Evolutionary conservation across 1,139 yeast genomes (phyloP).

Genomic region (Hemisphaericaspora subhashii): DNA sequence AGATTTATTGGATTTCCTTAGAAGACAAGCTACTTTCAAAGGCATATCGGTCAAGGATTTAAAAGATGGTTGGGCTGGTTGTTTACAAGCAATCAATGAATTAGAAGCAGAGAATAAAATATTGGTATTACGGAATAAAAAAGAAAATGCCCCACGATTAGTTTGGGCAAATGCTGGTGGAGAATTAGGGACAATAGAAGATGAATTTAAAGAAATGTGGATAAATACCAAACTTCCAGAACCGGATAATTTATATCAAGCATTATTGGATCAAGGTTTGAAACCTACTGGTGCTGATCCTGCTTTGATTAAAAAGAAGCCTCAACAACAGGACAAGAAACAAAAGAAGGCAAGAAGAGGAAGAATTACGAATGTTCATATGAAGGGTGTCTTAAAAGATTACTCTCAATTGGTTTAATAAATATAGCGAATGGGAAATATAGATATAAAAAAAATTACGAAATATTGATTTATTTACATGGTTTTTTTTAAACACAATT

Average conservation of each 20-base stretch:
- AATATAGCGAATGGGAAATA: neutral
- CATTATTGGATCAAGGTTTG: conserved; percentile 77
- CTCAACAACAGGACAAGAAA: conserved; percentile 63
- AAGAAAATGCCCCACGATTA: conserved; percentile 85
- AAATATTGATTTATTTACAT: too few species aligned
- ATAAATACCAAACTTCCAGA: conserved; percentile 74
- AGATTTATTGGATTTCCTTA: conserved; percentile 70
- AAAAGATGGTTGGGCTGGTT: conserved; percentile 97
- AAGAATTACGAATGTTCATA: conserved; percentile 91
- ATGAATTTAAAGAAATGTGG: conserved; percentile 87
- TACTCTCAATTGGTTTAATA: conserved; percentile 49
- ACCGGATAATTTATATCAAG: conserved; percentile 70
- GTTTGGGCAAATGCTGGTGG: conserved; percentile 91
- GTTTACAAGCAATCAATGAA: conserved; percentile 71
- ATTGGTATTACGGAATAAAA: conserved; percentile 82
- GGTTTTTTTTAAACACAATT: too few species aligned
- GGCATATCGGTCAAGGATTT: conserved; percentile 88
- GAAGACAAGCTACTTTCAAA: conserved; percentile 82
- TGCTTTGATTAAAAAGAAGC: conserved; percentile 71
- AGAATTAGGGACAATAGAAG: conserved; percentile 70
- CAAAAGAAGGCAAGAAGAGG: conserved; percentile 92
- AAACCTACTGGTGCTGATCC: conserved; percentile 98
- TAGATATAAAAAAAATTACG: too few species aligned
- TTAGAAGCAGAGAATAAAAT: conserved; percentile 74
- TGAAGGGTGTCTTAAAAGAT: conserved; percentile 93